phyloP scores from a whole-genome alignment of 208 protist species.

The Plasmodiophora brassicae region DNA sequence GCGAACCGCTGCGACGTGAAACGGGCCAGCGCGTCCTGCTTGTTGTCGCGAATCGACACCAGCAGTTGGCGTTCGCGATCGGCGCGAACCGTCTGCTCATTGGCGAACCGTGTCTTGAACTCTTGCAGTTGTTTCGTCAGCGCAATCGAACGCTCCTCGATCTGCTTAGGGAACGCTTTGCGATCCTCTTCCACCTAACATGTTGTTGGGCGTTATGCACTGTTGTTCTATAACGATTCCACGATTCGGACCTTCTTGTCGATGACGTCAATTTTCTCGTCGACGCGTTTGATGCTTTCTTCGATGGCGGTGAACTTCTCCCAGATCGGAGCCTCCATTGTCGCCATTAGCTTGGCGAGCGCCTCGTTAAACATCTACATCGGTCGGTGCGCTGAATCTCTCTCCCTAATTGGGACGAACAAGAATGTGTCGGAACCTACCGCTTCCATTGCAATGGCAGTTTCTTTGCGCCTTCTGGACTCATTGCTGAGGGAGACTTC shows the following conservation, averaged over 20 bases:
- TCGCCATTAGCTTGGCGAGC: not conserved
- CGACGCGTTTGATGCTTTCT: not conserved
- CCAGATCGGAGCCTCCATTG: not conserved
- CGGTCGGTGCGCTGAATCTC: no score
- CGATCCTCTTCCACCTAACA: slow-evolving; percentile 6
- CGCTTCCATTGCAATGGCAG: not conserved
- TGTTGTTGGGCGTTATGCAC: no score
- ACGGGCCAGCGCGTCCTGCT: not conserved
- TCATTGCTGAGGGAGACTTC: not conserved
- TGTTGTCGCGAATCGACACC: not conserved
- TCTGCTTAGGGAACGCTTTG: not conserved
- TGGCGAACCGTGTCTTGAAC: not conserved
- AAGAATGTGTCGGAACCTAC: not conserved
- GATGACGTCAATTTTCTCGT: not conserved
- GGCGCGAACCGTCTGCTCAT: not conserved
- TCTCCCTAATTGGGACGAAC: no score
- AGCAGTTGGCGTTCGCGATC: not conserved
- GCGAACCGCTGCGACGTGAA: not conserved
- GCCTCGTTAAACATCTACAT: not conserved
- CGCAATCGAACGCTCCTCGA: not conserved
- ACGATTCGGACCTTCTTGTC: not conserved
- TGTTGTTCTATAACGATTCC: not conserved
- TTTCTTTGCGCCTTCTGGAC: not conserved
- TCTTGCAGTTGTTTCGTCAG: not conserved
- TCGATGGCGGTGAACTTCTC: not conserved